Base-by-base conservation (phyloP, 768 basidiomycete genomes). In the Pisolithus albus region DNA sequence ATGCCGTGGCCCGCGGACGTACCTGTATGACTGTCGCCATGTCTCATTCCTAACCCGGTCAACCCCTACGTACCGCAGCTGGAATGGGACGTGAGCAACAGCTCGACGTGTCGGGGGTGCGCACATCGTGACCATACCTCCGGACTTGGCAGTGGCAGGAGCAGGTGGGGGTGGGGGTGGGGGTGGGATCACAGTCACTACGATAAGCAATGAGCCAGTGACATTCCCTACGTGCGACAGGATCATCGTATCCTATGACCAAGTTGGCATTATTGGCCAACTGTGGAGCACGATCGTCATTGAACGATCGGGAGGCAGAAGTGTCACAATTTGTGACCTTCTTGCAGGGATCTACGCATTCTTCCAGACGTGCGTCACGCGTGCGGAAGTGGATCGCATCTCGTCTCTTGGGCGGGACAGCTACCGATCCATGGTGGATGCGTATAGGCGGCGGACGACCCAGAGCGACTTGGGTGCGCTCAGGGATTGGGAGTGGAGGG, bases 31-130 rank as follows among this genome's bases (percentile, higher is more conserved):
- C 59, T 70, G 36, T 57, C 59, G 1, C 66, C 63, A 1, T 49
- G 57, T 45, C 43, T 73, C 10, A 61, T 64, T 28, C 64, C 64
- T 13, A 73, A 72, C 44, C 68, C 68, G 5, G 52, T 57, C 37
- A 64, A 66, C 8, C 47, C 60, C 18, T 21, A 54, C 19, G 49
- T 68, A 7, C 68, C 72, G 6, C 40, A 60, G 45, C 52, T 74
- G 23, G 40, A 59, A 28, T 73, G 72, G 72, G 70, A 74, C 51
- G 50, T 73, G 40, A 59, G 64, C 15, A 62, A 64, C 58, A 1
- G 65, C 69, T 1, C 64, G 58, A 56, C 62, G 67, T 11, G 50
- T 70, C 42, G 70, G 68, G 0, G 47, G 65, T 2, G 60, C 64
- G 5, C 59, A 64, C 13, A 52, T 61, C 45, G n/a, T n/a, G n/a